Base-by-base conservation (phyloP, 2,329 filamentous ascomycete genomes). In the Xylaria polymorpha region DNA sequence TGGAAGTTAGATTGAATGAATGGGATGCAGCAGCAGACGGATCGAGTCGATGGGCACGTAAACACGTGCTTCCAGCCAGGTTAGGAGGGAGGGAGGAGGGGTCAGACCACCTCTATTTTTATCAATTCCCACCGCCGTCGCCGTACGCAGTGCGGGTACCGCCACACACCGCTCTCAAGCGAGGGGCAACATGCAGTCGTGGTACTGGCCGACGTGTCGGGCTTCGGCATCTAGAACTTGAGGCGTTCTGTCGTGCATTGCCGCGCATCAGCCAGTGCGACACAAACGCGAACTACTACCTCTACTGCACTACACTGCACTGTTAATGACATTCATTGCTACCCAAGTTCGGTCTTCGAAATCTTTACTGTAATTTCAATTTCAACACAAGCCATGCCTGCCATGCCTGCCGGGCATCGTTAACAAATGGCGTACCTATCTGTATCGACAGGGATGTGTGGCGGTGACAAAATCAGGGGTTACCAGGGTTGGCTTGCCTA, bases 41-140 rank as follows among this genome's bases (percentile, higher is more conserved):
- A 58, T 50, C 43, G 57, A 46, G 51, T 20, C 20, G 20, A 50
- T 7, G 20, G 62, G 63, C 62, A 53, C 62, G 39, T 59, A 10
- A 67, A 51, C 67, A 69, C 55, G 67, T 66, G 67, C 62, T 57
- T 57, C 35, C 22, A 20, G 20, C 41, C 14, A 12, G 14, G 8
- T n/a, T 9, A 44, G 18, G 3, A 43, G 41, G 12, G 4, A 35
- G 32, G 35, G 20, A 20, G n/a, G 18, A 25, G 20, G 25, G 41
- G 66, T 63, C 59, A 61, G 66, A 58, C 44, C 48, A 60, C 37
- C 60, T 62, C 69, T 71, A 71, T 71, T 70, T 66, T 67, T 71
- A 71, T 63, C 63, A 58, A 8, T 58, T 18, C 32, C 57, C 46
- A 60, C 64, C 59, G 60, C 56, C 44, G 22, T 44, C 66, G 44